Base-by-base conservation (phyloP, 2,329 filamentous ascomycete species). In the Neurospora sp. region DNA sequence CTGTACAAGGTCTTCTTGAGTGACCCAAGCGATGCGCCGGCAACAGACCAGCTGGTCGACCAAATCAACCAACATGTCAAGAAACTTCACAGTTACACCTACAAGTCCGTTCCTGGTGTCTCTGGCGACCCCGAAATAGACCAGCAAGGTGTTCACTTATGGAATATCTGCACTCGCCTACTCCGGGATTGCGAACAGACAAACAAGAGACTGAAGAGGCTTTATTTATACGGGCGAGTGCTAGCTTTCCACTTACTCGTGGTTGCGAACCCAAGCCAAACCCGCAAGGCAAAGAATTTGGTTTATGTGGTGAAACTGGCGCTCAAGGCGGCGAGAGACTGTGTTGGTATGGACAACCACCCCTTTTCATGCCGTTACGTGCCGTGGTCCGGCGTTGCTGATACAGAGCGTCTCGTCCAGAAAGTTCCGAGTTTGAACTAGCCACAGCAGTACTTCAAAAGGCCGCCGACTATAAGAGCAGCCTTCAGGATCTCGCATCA, bases 191-290 rank as follows among this genome's bases (percentile, higher is more conserved):
- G 78, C 71, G 69, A 77, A 4, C 8, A 66, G 62, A 76, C 52
- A 70, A 75, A 36, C 62, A 74, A 28, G 68, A 70, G 71, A 4
- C 74, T 70, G 73, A 75, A 67, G 57, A 80, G 66, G 69, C 74
- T 83, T 37, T 73, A 85, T 2, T 72, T 81, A 6, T 76, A 81
- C 15, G 78, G 79, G 12, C 82, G 85, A 57, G 77, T 85, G 1
- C 81, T 94, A 74, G 86, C 91, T 0, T 93, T 92, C 75, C 80
- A 89, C 15, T 79, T 95, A 69, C 81, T 97, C 15, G 87, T 90
- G 62, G 81, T 86, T 62, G 86, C 86, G 70, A 81, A 71, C 76
- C 62, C 74, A 68, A 17, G 70, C 73, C 68, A 74, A 72, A 66
- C 75, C 71, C 28, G 74, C 75, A 66, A 74, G 76, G 23, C 74